Evolutionary conservation across 2,329 filamentous ascomycete species (phyloP), one percentile per base, ranked within the genome.

Genomic region (Emergomyces africanus): DNA sequence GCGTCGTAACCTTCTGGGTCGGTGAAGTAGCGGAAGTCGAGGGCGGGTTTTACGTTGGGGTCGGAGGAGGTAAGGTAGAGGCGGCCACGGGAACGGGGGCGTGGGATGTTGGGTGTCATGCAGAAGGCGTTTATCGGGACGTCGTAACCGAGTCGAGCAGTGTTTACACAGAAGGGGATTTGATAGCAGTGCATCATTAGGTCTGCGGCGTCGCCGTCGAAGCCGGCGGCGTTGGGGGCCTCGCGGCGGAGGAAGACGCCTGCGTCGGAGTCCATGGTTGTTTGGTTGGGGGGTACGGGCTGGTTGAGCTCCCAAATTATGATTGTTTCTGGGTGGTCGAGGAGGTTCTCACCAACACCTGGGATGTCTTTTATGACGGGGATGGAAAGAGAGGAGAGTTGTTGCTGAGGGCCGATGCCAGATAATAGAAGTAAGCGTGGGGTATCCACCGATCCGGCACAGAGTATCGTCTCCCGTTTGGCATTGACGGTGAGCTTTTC

Each of bases 141-240:
- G 67, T 85, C 83, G 71, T 86, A 95, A 65, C 90, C 90, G 12
- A 96, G 81, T 46, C 88, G 85, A 59, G 81, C 77, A 1, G 90
- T 96, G 80, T 95, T 95, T 66, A 90, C 83, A 63, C 86, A 88
- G 76, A 95, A 95, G 58, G 90, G 90, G 65, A 95, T 95, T 75
- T 95, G 90, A 78, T 95, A 95, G 81, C 90, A 95, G 78, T 95
- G 90, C 87, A 94, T 94, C 90, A 95, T 95, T 68, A 95, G 77
- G 69, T 96, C 90, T 63, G 87, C 88, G 59, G 88, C 85, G 62
- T 87, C 82, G 57, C 87, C 87, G 66, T 95, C 89, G 63, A 77
- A 76, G 59, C 82, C 82, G 3, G 80, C 82, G 2, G 89, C 87
- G 68, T 91, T 84, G 66, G 83, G 78, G 15, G 79, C 71, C 73